These are phyloP conservation scores for Suhomyces kilbournensis DNA, from an alignment of 805 yeast genomes.

Conservation along the genomic window DNA sequence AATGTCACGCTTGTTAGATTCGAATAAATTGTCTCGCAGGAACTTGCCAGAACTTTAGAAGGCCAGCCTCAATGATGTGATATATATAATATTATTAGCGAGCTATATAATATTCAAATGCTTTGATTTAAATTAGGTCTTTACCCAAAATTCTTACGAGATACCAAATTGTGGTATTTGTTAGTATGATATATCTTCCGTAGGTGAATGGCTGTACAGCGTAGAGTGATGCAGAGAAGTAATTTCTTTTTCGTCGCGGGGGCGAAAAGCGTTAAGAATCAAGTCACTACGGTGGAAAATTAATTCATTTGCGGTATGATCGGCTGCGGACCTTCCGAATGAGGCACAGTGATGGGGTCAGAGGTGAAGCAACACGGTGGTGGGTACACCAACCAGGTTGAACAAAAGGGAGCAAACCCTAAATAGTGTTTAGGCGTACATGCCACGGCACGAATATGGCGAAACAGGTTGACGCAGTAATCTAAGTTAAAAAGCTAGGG, in stretches of 20 bases:
- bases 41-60: background rate
- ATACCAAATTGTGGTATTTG: background rate
- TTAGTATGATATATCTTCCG: background rate
- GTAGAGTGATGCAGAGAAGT: background rate
- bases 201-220: background rate
- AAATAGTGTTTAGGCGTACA: background rate
- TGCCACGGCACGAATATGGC: background rate
- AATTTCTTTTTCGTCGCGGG: background rate
- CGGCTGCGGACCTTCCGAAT: background rate
- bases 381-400: background rate
- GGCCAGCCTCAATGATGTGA: background rate
- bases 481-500: background rate
- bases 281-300: background rate
- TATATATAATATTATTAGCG: background rate
- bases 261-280: background rate
- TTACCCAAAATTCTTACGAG: background rate
- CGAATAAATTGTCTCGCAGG: background rate
- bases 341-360: background rate
- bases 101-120: background rate
- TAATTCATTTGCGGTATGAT: background rate
- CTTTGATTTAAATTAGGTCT: background rate
- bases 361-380: background rate
- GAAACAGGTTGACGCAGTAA: background rate
- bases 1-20: background rate
- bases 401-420: background rate